These are phyloP conservation scores for Haematococcus lacustris DNA, from an alignment of 139 green algal genomes.

Conservation along the genomic window DNA sequence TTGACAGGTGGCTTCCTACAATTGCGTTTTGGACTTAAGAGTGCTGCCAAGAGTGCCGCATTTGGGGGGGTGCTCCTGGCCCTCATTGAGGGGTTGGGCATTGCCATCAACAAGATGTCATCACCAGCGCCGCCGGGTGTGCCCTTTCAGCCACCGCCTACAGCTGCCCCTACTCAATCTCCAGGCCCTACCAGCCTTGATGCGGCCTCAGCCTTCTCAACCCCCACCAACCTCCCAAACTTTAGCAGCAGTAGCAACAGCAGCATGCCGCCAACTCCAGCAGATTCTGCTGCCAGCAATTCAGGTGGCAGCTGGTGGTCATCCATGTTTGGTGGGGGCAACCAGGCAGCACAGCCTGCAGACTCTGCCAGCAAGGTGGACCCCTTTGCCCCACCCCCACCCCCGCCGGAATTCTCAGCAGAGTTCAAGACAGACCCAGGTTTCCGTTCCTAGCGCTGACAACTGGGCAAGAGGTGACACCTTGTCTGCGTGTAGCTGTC, in stretches of 20 bases:
- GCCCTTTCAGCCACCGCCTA: constrained; percentile 30
- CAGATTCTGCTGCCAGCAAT: no score
- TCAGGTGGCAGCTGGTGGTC: not conserved
- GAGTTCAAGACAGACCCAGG: constrained; percentile 1
- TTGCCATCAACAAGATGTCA: constrained; percentile 85
- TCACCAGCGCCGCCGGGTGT: constrained; percentile 65
- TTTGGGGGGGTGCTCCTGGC: constrained; percentile 93
- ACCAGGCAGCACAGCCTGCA: not conserved
- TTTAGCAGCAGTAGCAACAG: constrained; percentile 15
- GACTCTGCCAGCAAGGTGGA: constrained; percentile 21
- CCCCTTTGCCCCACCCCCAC: constrained; percentile 42
- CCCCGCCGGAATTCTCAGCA: constrained; percentile 41
- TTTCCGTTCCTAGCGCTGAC: no score
- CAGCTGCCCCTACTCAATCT: constrained; percentile 36
- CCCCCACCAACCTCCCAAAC: no score
- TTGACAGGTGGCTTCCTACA: constrained; percentile 91
- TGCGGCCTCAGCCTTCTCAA: no score
- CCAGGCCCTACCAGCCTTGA: no score
- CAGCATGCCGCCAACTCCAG: not conserved
- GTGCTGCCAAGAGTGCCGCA: constrained; percentile 69
- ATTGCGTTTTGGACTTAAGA: constrained; percentile 70
- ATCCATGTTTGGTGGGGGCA: not conserved
- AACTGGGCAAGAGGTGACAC: no score
- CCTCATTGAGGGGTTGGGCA: constrained; percentile 95
- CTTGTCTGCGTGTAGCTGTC: no score